phyloP scores from a whole-genome alignment of 2,329 filamentous ascomycete genomes.

The Xylaria arbuscula region DNA sequence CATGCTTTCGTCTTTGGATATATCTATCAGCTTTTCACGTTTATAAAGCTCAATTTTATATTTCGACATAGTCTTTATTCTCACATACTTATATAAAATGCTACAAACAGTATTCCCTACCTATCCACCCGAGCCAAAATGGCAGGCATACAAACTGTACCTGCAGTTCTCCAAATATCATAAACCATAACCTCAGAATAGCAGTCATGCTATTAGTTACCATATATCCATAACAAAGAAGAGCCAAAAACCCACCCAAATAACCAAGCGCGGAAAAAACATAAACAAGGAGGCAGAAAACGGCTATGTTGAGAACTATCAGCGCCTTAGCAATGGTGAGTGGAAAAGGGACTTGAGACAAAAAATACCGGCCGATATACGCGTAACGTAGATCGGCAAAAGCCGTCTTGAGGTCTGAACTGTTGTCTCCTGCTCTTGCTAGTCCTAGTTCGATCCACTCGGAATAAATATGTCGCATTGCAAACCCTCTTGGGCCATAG shows the following conservation, averaged over 20 bases:
- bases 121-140: background rate
- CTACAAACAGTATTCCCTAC: background rate
- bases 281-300: background rate
- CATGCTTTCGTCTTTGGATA: no score
- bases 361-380: background rate
- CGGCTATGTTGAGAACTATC: background rate
- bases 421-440: background rate
- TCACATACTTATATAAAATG: no score
- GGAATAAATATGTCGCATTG: background rate
- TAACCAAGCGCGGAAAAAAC: background rate
- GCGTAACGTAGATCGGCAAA: background rate
- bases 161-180: background rate
- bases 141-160: background rate
- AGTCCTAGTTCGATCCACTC: background rate
- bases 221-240: background rate
- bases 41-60: no score
- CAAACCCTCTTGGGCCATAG: background rate
- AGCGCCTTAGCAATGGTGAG: background rate
- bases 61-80: no score
- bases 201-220: background rate
- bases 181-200: background rate
- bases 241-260: background rate
- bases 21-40: no score
- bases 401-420: background rate
- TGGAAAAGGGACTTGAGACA: background rate